Conservation (phyloP, 2,329 filamentous ascomycete species). For the Talaromyces sp. region DNA sequence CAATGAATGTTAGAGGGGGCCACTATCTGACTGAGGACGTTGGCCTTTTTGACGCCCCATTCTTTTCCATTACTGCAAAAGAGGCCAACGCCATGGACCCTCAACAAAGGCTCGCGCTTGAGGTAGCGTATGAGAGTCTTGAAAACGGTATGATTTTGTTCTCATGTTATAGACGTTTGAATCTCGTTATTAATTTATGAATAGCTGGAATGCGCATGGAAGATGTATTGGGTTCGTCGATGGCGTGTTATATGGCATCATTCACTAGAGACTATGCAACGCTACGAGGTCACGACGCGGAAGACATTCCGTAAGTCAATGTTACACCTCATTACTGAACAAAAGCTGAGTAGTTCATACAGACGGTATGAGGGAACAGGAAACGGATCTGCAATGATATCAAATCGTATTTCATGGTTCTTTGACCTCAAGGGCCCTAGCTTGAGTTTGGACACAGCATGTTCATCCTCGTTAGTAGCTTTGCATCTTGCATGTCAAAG, state of each 20-base stretch:
- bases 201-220: conserved; percentile 24
- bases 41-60: conserved; percentile 27
- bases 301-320: conserved; percentile 16
- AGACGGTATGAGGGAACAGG: conserved; percentile 23
- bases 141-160: conserved; percentile 20
- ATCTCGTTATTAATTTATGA: not conserved
- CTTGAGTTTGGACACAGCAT: conserved; percentile 30
- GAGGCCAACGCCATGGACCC: conserved; percentile 24
- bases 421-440: conserved; percentile 30
- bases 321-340: not conserved
- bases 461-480: conserved; percentile 25
- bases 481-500: conserved; percentile 28
- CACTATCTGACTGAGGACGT: conserved; percentile 28
- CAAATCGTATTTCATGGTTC: conserved; percentile 32
- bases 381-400: conserved; percentile 20
- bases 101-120: conserved; percentile 25
- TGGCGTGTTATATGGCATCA: conserved; percentile 23
- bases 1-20: conserved; percentile 10
- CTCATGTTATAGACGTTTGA: too few relatives aligned
- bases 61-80: conserved; percentile 27
- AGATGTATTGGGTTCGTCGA: conserved; percentile 22
- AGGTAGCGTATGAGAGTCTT: conserved; percentile 24
- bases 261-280: conserved; percentile 23
- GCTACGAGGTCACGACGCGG: conserved; percentile 24
- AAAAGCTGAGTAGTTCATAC: not conserved